Evolutionary conservation across 495 filamentous ascomycete species (phyloP).

Genomic region (Lichina pygmaea): DNA sequence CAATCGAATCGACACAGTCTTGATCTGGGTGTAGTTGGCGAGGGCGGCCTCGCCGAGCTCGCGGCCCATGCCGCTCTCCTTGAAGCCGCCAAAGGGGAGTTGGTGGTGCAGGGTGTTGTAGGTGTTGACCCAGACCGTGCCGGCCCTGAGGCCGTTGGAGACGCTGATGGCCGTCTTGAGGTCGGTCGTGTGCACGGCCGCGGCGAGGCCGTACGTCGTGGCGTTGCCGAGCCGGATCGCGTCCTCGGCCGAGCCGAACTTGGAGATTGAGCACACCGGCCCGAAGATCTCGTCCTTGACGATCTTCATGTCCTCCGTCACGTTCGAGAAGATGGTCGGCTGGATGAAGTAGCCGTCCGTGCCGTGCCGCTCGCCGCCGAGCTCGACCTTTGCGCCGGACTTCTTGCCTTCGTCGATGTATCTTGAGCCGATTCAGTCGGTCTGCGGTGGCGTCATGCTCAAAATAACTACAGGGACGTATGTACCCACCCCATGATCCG

Average conservation of each 20-base stretch:
- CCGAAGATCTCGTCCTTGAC: constrained; percentile 98
- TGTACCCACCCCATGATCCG: constrained; percentile 56
- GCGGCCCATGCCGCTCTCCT: constrained; percentile 78
- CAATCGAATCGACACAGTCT: constrained; percentile 36
- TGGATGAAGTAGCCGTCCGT: constrained; percentile 90
- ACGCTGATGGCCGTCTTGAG: constrained; percentile 84
- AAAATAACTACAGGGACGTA: background rate
- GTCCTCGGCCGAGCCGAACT: constrained; percentile 77
- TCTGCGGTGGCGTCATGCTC: background rate
- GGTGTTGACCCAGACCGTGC: constrained; percentile 89
- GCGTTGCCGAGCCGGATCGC: constrained; percentile 59
- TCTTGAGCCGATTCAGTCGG: constrained; percentile 7
- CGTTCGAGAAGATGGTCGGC: constrained; percentile 88
- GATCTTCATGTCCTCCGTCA: constrained; percentile 84
- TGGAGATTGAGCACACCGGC: constrained; percentile 76
- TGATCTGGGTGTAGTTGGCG: constrained; percentile 72
- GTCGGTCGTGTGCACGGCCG: constrained; percentile 78
- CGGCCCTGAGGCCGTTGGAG: constrained; percentile 53
- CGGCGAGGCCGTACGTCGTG: constrained; percentile 66
- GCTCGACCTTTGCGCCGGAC: constrained; percentile 59
- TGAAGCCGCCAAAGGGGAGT: constrained; percentile 76
- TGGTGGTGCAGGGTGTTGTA: constrained; percentile 73
- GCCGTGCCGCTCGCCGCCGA: constrained; percentile 72
- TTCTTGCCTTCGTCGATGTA: constrained; percentile 85
- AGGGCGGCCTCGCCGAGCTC: constrained; percentile 86